A percentile compares a stretch with the other conserved stretches of the same genome.
Conservation (phyloP, 148 eudicot genomes). For the Silene uniflora region DNA sequence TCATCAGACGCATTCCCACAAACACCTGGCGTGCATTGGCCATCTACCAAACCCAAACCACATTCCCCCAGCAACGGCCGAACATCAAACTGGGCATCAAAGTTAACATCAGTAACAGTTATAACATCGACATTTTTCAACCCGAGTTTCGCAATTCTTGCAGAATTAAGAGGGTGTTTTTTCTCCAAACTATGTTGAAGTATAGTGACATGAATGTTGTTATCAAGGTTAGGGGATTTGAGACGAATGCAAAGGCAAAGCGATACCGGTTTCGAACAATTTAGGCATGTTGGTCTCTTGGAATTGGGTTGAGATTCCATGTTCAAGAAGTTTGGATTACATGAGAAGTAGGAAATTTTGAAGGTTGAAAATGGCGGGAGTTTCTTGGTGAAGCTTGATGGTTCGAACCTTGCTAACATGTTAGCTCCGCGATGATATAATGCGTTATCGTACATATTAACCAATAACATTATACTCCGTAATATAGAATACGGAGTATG, state of each 20-base stretch:
- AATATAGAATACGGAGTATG: no score
- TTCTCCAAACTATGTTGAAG: slow-evolving; percentile 74
- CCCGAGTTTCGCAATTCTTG: slow-evolving; percentile 65
- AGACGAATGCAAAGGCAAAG: slow-evolving; percentile 64
- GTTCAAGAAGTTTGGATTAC: slow-evolving; percentile 22
- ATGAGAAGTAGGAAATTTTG: not conserved
- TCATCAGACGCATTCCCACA: slow-evolving; percentile 34
- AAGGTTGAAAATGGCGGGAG: slow-evolving; percentile 17
- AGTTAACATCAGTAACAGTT: slow-evolving; percentile 62
- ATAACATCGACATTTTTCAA: slow-evolving; percentile 46
- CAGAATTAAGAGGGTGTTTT: slow-evolving; percentile 83
- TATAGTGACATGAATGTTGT: slow-evolving; percentile 59
- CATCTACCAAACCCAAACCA: slow-evolving; percentile 13
- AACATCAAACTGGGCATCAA: slow-evolving; percentile 48
- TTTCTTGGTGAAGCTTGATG: slow-evolving; percentile 16
- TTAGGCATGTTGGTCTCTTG: slow-evolving; percentile 73
- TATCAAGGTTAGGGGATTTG: slow-evolving; percentile 50
- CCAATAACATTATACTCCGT: no score
- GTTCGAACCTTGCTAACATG: slow-evolving; percentile 12
- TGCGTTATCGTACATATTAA: no score
- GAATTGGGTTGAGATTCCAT: slow-evolving; percentile 36
- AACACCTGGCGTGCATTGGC: slow-evolving; percentile 29
- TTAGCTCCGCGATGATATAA: no score
- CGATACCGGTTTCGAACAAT: slow-evolving; percentile 66
- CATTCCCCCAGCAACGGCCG: slow-evolving; percentile 3